Conservation (phyloP, 345 rosid genomes). For the Eucalyptus marginata region DNA sequence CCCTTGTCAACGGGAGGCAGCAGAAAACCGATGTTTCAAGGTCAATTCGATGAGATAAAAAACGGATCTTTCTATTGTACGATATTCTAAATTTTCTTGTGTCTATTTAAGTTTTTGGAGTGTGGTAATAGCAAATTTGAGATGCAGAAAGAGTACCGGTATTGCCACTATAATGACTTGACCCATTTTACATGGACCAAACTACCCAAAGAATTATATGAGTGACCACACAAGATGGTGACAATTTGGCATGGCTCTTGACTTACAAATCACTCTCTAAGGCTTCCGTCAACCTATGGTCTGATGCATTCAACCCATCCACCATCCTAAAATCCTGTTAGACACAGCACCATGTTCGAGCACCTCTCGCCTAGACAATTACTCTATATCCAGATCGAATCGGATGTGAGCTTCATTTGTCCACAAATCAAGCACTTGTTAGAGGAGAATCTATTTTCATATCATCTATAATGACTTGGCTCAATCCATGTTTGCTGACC, state of each 20-base stretch:
- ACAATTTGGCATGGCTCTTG: too few relatives aligned
- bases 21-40: not conserved
- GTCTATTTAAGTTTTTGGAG: not conserved
- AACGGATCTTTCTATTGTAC: not conserved
- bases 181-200: too few relatives aligned
- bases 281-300: not conserved
- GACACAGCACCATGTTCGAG: accelerated
- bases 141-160: not conserved
- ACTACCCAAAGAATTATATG: too few relatives aligned
- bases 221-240: too few relatives aligned
- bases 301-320: not conserved
- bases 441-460: not conserved
- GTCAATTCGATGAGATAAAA: not conserved
- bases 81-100: not conserved
- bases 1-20: not conserved
- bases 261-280: too few relatives aligned
- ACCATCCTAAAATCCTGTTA: not conserved
- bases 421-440: not conserved
- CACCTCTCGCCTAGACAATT: not conserved
- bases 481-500: not conserved
- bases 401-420: not conserved
- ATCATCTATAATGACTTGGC: not conserved
- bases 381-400: not conserved
- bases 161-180: not conserved
- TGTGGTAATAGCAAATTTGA: not conserved